Base-by-base conservation (phyloP, 1,284 basidiomycete species). In the Athelia sp. region DNA sequence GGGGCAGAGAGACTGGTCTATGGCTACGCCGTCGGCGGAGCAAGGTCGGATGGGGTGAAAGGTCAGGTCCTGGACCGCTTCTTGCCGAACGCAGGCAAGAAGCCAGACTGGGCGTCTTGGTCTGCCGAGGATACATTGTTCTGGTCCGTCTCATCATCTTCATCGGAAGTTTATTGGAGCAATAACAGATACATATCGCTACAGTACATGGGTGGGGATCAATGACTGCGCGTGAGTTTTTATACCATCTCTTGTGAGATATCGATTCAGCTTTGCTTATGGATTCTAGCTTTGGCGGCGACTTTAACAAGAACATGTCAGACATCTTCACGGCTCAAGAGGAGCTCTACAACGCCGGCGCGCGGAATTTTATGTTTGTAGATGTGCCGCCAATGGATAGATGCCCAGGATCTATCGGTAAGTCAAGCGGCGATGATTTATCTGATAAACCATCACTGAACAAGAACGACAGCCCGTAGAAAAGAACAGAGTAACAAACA, bases 201-300 rank as follows among this genome's bases (percentile, higher is more conserved):
- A 47, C 84, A 81, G 80, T 15, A 79, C 75, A 6, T 85, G 81
- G 81, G 65, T 82, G 50, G 82, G 82, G 0, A 82, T 84, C 47
- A 84, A 85, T 54, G 81, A 84, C 60, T 76, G 76, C 65, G 77
- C 67, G 76, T 81, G 58, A 50, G 72, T 60, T 14, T 19, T 31
- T 53, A 22, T 32, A 21, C 29, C 43, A 46, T 43, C n/a, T 46
- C 42, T 45, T 34, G 13, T 13, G 19, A 13, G 21, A 14, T 26
- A 19, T 18, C 15, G n/a, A 35, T 15, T 18, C 23, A 35, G 36
- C 11, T 34, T 21, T 40, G n/a, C 36, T 8, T 17, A 8, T 29
- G 26, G n/a, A n/a, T 40, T n/a, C n/a, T 9, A 40, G 36, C 8
- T 21, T 8, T 40, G n/a, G 36, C 36, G 36, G 26, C 26, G 26